Conservation (phyloP, 2,329 filamentous ascomycete species). For the Apiospora hydei region DNA sequence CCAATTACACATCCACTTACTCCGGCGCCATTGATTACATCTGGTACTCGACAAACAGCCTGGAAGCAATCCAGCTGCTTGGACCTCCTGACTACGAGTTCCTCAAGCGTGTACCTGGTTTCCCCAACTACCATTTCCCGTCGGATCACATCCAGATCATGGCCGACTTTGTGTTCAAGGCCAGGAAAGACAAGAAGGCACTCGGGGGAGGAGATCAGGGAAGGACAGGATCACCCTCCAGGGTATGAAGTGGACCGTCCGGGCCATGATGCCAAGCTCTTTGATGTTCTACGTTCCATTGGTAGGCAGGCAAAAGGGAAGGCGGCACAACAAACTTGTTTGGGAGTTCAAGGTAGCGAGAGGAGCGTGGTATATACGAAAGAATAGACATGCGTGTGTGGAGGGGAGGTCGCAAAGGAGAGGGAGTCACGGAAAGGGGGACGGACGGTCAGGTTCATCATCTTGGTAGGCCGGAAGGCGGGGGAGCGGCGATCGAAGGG, state of each 20-base stretch:
- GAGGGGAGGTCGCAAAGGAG: background rate
- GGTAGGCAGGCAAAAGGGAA: background rate
- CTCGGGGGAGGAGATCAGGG: conserved; percentile 34
- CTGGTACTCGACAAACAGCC: conserved; percentile 92
- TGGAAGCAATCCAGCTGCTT: conserved; percentile 84
- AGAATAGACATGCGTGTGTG: background rate
- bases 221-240: conserved; percentile 26
- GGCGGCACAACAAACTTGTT: background rate
- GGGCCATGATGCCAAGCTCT: background rate
- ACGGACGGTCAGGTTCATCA: conserved; percentile 14
- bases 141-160: conserved; percentile 91
- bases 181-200: conserved; percentile 80
- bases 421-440: conserved; percentile 16
- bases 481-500: conserved; percentile 7
- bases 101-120: conserved; percentile 85
- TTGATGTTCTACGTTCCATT: background rate
- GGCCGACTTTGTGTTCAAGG: conserved; percentile 89
- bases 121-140: conserved; percentile 94
- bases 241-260: background rate
- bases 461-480: conserved; percentile 15
- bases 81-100: conserved; percentile 88
- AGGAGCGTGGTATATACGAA: conserved; percentile 14
- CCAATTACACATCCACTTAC: conserved; percentile 96
- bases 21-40: conserved; percentile 94
- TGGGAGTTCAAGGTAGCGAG: background rate